Percentiles rank a stretch among this genome's conserved stretches.
phyloP scores from a whole-genome alignment of 768 basidiomycete genomes.

The Mycena sanguinolenta region DNA sequence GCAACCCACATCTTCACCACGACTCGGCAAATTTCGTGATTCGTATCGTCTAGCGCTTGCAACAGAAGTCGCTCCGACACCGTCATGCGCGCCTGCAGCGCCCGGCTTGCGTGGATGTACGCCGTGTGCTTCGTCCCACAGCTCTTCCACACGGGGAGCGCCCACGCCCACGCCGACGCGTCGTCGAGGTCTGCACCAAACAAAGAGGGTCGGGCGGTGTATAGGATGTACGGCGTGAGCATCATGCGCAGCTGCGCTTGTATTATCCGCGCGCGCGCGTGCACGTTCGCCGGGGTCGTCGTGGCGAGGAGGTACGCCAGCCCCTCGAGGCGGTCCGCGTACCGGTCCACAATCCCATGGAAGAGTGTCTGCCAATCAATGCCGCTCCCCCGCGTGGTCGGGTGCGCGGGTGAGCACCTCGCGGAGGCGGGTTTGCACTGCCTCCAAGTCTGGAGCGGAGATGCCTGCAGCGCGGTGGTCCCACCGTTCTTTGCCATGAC shows the following conservation, averaged over 20 bases:
- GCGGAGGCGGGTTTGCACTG: constrained; percentile 26
- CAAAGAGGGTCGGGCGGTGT: background rate
- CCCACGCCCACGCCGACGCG: too few relatives aligned
- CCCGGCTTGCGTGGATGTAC: constrained; percentile 7
- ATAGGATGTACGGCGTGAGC: background rate
- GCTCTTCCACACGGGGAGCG: constrained; percentile 43
- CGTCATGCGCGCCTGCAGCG: constrained; percentile 35
- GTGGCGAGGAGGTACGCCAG: background rate
- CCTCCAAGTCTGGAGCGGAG: constrained; percentile 39
- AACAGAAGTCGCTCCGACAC: constrained; percentile 47
- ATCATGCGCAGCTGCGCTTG: background rate
- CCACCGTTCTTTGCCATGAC: constrained; percentile 43
- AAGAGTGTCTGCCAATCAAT: background rate
- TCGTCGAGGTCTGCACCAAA: constrained; percentile 4
- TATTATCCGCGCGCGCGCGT: background rate
- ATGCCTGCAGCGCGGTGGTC: constrained; percentile 47
- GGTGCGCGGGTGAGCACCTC: constrained; percentile 5
- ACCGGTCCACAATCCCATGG: background rate
- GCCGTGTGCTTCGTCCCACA: constrained; percentile 42
- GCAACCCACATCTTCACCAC: constrained; percentile 31
- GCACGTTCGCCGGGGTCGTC: background rate
- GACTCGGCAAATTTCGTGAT: constrained; percentile 27
- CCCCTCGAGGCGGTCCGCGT: background rate
- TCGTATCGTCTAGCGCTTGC: constrained; percentile 29
- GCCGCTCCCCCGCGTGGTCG: background rate